A percentile compares a stretch with the other conserved stretches of the same genome.
These are phyloP conservation scores for Spiromastix sp. DNA, from an alignment of 2,329 filamentous ascomycete species.

Conservation along the genomic window DNA sequence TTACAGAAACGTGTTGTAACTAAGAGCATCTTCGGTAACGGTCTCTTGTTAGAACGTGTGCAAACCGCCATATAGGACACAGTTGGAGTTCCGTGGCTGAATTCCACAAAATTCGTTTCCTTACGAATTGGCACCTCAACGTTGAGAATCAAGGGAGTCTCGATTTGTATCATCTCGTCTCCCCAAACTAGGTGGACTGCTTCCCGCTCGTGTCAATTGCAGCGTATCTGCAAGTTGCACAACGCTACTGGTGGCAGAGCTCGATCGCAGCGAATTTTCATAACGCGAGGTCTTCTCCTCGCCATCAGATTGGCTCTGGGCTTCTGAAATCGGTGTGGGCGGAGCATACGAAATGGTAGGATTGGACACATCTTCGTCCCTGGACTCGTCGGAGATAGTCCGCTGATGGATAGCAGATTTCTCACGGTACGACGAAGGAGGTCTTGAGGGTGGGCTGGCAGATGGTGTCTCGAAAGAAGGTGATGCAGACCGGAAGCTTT, in stretches of 20 bases:
- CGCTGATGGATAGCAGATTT: conserved; percentile 17
- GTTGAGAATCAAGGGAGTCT: too few species aligned
- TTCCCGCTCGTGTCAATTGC: conserved; percentile 5
- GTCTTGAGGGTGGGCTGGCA: conserved; percentile 28
- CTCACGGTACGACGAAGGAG: conserved; percentile 21
- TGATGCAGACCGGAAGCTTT: conserved; percentile 31
- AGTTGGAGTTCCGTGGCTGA: too few species aligned
- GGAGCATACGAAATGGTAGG: conserved; percentile 28
- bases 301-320: conserved; percentile 11
- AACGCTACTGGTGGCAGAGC: conserved; percentile 6
- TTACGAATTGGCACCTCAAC: too few species aligned
- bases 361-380: conserved; percentile 13
- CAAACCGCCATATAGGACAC: too few species aligned
- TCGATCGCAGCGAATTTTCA: conserved; percentile 5
- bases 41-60: too few species aligned
- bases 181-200: conserved; percentile 10
- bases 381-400: conserved; percentile 26
- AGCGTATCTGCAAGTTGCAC: not conserved
- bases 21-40: too few species aligned
- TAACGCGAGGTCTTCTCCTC: conserved; percentile 13
- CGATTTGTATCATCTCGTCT: too few species aligned
- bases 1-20: too few species aligned
- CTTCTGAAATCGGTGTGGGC: conserved; percentile 29
- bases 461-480: conserved; percentile 25
- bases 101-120: too few species aligned